Base-by-base conservation (phyloP, 139 green algal genomes). In the Auxenochlorella pyrenoidosa region DNA sequence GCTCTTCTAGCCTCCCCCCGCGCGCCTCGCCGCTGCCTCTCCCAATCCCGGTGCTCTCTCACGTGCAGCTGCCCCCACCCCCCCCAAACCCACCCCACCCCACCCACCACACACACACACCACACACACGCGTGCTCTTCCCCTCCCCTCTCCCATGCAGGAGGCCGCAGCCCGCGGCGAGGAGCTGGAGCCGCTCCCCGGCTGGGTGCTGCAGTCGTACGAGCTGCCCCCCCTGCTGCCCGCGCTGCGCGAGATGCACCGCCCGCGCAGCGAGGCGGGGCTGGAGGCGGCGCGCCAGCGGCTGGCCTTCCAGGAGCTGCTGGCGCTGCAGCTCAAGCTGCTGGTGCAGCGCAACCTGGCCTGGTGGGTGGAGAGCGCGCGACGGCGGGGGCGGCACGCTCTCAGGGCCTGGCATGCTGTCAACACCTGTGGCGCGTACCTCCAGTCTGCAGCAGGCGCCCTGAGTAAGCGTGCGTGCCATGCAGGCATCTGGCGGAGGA, bases 251-350 rank as follows among this genome's bases (percentile, higher is more conserved):
- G 75, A 36, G 6, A 88, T 97, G 51, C 95, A 97, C 85, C 28
- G 40, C 18, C 95, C 95, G 24, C 2, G 13, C 16, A 83, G 66
- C 36, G 34, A 86, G 58, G 86, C 83, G 19, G 47, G 87, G 22
- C 68, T 91, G 41, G 93, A 89, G 30, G 54, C 21, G 3, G 91
- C 88, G 2, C 88, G 94, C 32, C 83, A 82, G 60, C 84, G 93
- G 10, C 85, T 98, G 44, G 95, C 96, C 41, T 97, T 98, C 86
- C 93, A 98, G 84, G 96, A 99, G 88, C 92, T 99, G 78, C 88
- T 97, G 63, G 89, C 95, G 43, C 86, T 97, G 32, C 96, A 99
- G 92, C 87, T 99, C 32, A 89, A 89, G 15, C 83, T 96, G 82
- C 86, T 96, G 83, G 84, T 94, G 75, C 82, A 89, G 58, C 79